Base-by-base conservation (phyloP, 2,329 filamentous ascomycete species). In the Boeremia exigua region DNA sequence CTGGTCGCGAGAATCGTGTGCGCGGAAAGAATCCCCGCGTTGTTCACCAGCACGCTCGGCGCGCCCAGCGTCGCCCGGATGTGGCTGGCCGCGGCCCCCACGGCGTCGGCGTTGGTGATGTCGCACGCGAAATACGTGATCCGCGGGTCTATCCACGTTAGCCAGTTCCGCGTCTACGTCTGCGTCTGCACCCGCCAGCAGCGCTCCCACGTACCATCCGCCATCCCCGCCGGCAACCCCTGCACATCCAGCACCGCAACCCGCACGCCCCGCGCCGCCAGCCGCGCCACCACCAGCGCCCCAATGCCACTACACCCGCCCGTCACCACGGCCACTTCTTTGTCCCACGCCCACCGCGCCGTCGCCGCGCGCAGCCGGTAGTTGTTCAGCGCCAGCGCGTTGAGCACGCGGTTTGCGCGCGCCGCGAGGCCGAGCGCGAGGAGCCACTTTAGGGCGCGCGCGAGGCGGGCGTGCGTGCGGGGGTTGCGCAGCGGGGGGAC, bases 291-390 rank as follows among this genome's bases (percentile, higher is more conserved):
- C 1, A 70, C 52, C 43, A 72, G 48, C 40, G 63, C 59, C n/a
- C 74, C 74, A 48, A 77, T 74, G 6, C 74, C 74, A 43, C 67
- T 68, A 48, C 71, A 73, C 2, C 74, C 74, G 9, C 74, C 74
- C 2, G 74, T 77, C 2, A 77, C 61, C 28, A 76, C 72, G 2
- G 70, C 73, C 10, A 77, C 56, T 45, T 77, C 74, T 6, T 61
- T 34, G 5, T 57, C 62, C 68, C 67, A 75, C 2, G 65, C 60
- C 74, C 74, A 75, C 10, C 63, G 61, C 43, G 71, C 66, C 56
- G 72, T 73, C 54, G 74, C 69, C 6, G 71, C 71, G 43, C 60
- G 65, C 10, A 75, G 45, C 11, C 73, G 70, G 67, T 75, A 80
- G 39, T 75, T 72, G 68, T 80, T 75, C 23, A 75, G 60, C 17